phyloP scores from a whole-genome alignment of 345 rosid species.

The Syzygium aromaticum region DNA sequence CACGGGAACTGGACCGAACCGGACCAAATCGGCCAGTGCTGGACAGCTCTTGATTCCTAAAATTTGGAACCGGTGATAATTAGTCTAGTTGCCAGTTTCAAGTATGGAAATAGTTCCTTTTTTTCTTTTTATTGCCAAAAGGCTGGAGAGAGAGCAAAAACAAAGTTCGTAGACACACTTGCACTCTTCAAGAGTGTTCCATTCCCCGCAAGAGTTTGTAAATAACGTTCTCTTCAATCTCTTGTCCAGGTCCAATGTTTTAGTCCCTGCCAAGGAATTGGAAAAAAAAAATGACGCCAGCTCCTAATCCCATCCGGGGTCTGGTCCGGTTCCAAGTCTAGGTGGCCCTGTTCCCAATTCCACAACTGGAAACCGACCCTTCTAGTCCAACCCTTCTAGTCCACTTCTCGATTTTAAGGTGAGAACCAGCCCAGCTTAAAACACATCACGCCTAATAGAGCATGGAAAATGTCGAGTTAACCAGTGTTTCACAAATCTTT shows the following conservation, averaged over 20 bases:
- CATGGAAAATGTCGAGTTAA: too few relatives aligned
- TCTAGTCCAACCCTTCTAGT: background rate
- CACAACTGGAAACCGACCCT: background rate
- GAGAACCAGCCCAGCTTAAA: background rate
- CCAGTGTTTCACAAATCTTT: too few relatives aligned
- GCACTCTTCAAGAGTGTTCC: background rate
- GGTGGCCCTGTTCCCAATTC: background rate
- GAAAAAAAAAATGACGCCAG: background rate
- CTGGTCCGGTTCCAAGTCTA: too few relatives aligned
- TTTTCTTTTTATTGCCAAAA: background rate
- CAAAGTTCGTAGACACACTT: background rate
- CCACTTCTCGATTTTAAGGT: background rate
- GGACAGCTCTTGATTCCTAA: background rate
- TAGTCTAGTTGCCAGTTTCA: rapidly evolving
- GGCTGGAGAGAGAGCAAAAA: background rate
- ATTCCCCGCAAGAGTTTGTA: background rate
- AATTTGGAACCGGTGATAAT: background rate
- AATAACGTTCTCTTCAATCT: background rate
- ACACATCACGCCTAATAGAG: background rate
- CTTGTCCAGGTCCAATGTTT: background rate
- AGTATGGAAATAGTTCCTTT: background rate
- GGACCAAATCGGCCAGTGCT: too few relatives aligned
- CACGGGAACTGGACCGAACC: background rate
- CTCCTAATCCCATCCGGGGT: background rate
- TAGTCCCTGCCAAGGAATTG: background rate